Base-by-base conservation (phyloP, 2,329 filamentous ascomycete species). In the Cadophora sp. region DNA sequence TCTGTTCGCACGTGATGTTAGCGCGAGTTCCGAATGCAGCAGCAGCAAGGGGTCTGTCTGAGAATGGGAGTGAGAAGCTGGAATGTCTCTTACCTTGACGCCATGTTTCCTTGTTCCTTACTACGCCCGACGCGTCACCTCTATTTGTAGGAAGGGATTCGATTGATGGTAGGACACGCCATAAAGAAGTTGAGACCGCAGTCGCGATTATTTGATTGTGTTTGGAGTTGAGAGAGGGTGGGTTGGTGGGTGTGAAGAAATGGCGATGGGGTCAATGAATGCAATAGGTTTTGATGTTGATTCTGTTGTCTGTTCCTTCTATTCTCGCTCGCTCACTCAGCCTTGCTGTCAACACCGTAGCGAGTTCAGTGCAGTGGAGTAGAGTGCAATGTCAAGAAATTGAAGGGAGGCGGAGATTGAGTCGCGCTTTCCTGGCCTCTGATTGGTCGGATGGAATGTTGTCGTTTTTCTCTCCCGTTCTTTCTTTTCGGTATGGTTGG, bases 1-100 rank as follows among this genome's bases (percentile, higher is more conserved):
- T 86, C 92, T 93, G 76, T 66, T 7, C 65, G 71, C 65, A 72
- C 41, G 70, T 71, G 64, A 70, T 63, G 68, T 74, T 67, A 75
- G 72, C 70, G 65, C 66, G 33, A 43, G n/a, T 39, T 39, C 33
- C 53, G 22, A n/a, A 50, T 43, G 39, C 36, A 13, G 47, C 13
- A 27, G 59, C 18, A 56, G 41, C 45, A 48, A 45, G 27, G 58
- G 27, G 27, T 30, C n/a, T n/a, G n/a, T 41, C 20, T 48, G 48
- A 39, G 56, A 20, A 48, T 33, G 43, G 24, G n/a, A 50, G 14
- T 11, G 43, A 20, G n/a, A n/a, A n/a, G n/a, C n/a, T n/a, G n/a
- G n/a, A 14, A 47, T 63, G 51, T 50, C 60, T 68, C 75, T 73
- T 68, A 78, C 76, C 77, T 77, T 45, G 77, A 78, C 67, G 76